A percentile compares a stretch with the other conserved stretches of the same genome.
Conservation (phyloP, 495 filamentous ascomycete species). For the Aspergillus steynii region DNA sequence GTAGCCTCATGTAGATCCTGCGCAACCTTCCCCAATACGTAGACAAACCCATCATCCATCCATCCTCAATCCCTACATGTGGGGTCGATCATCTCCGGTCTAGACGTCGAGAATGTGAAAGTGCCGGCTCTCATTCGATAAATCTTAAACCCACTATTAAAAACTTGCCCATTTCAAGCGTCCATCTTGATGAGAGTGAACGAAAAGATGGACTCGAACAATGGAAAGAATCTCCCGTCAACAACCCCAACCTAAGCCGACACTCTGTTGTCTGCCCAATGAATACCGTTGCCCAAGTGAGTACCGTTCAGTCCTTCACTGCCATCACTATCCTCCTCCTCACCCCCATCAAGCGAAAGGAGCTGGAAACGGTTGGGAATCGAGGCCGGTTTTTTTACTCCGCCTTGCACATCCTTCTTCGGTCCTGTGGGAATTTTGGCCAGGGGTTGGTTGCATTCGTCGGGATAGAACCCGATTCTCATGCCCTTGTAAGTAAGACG, state of each 20-base stretch:
- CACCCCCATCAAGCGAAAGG: constrained; percentile 54
- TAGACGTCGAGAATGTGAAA: neutral
- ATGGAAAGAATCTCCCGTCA: neutral
- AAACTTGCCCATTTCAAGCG: neutral
- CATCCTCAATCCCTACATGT: neutral
- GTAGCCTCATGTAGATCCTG: neutral
- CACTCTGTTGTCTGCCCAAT: constrained; percentile 24
- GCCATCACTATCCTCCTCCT: constrained; percentile 32
- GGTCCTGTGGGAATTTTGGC: constrained; percentile 30
- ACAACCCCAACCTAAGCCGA: constrained; percentile 8
- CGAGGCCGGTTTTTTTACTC: constrained; percentile 36
- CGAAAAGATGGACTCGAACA: neutral
- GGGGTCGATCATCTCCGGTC: neutral
- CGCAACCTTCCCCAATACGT: neutral
- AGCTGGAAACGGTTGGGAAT: constrained; percentile 64
- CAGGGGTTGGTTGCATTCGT: constrained; percentile 71
- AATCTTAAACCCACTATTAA: neutral
- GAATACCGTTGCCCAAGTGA: constrained; percentile 9
- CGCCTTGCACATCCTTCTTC: constrained; percentile 33
- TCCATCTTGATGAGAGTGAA: neutral
- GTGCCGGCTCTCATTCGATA: neutral
- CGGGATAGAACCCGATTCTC: constrained; percentile 68
- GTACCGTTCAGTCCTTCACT: constrained; percentile 14
- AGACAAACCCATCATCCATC: neutral
- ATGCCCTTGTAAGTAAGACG: constrained; percentile 70